Evolutionary conservation across 345 rosid species (phyloP).

Genomic region (Hibiscus trionum): DNA sequence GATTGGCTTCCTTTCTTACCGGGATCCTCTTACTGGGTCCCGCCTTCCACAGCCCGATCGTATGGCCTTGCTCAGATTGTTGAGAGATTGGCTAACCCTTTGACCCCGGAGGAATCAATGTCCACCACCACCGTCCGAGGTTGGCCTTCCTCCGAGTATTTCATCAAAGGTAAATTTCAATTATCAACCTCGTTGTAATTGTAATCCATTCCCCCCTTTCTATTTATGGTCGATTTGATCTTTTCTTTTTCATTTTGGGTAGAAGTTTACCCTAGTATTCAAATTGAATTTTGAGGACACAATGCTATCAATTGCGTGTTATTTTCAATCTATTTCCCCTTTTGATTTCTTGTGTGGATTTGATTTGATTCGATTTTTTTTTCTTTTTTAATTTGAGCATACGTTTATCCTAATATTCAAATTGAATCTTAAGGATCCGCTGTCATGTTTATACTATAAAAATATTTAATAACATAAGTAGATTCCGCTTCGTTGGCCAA

Average conservation of each 20-base stretch:
- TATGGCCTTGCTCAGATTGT: conserved; percentile 68
- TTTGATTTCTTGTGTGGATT: background rate
- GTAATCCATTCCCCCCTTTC: background rate
- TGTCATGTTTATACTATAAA: background rate
- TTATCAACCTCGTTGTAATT: background rate
- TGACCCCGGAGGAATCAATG: conserved; percentile 42
- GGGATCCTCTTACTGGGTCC: conserved; percentile 94
- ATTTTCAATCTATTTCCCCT: background rate
- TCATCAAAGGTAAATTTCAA: conserved; percentile 52
- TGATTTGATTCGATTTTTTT: background rate
- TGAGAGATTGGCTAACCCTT: conserved; percentile 62
- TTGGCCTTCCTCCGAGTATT: conserved; percentile 87
- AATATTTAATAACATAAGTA: background rate
- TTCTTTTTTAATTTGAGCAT: background rate
- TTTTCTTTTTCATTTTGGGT: background rate
- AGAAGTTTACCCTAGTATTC: background rate
- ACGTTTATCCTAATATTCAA: background rate
- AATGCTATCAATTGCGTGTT: background rate
- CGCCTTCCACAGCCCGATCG: conserved; percentile 52
- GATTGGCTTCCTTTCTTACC: conserved; percentile 98
- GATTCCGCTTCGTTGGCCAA: background rate
- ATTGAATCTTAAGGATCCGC: background rate
- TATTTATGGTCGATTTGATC: background rate
- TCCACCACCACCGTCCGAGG: conserved; percentile 59
- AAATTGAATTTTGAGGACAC: background rate